Conservation (phyloP, 1,139 yeast genomes). For the Kazachstania sp. region DNA sequence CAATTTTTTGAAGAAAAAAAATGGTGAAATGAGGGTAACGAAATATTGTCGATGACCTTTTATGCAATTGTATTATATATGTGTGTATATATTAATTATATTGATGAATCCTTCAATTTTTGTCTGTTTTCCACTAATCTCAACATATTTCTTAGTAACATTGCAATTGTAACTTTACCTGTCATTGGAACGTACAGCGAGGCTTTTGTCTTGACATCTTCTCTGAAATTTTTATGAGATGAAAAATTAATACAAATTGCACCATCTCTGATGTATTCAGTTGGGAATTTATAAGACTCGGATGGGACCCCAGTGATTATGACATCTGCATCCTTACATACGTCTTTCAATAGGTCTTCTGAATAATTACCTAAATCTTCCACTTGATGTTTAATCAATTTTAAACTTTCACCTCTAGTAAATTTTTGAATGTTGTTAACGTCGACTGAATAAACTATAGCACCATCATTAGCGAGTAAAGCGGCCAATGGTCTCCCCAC, state of each 20-base stretch:
- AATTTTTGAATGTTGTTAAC: constrained; percentile 79
- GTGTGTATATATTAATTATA: too few species aligned
- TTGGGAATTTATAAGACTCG: constrained; percentile 73
- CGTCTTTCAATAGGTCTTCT: constrained; percentile 44
- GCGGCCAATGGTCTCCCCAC: constrained; percentile 98
- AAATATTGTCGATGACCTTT: not conserved
- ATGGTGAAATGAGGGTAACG: not conserved
- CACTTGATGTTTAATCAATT: constrained; percentile 75
- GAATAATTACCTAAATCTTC: constrained; percentile 49
- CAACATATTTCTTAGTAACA: constrained; percentile 80
- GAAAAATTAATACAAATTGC: constrained; percentile 87
- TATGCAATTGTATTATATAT: too few species aligned
- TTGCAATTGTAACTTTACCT: constrained; percentile 92
- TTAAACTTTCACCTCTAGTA: constrained; percentile 88
- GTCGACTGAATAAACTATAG: constrained; percentile 88
- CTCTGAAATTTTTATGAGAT: constrained; percentile 74
- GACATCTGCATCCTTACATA: constrained; percentile 75
- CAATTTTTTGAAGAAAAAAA: not conserved
- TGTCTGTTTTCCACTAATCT: constrained; percentile 64
- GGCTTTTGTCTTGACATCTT: constrained; percentile 74
- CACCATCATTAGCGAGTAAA: constrained; percentile 91
- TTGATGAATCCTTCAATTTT: too few species aligned
- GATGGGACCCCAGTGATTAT: constrained; percentile 94
- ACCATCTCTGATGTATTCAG: constrained; percentile 71
- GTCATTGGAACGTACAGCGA: constrained; percentile 89